phyloP scores from a whole-genome alignment of 306 rosid species.

The Lathyrus sativus region DNA sequence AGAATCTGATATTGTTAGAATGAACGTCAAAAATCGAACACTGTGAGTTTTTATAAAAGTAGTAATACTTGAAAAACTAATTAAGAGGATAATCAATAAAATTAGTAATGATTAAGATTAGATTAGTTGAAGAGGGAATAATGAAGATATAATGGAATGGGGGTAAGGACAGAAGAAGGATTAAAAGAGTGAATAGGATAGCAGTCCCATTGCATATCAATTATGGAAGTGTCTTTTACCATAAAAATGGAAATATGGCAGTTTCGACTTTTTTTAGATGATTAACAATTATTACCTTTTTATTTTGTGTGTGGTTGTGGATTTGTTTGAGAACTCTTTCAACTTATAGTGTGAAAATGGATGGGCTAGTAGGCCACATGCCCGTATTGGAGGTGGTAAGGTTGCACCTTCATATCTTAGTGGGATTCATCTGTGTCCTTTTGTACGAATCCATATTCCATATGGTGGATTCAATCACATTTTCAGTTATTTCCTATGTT shows the following conservation, averaged over 20 bases:
- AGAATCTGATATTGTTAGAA: too few species aligned
- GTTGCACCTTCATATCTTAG: conserved; percentile 1
- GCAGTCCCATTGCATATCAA: conserved; percentile 5
- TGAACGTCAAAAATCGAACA: too few species aligned
- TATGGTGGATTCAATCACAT: too few species aligned
- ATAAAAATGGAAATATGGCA: conserved; percentile 23
- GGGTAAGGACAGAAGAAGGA: not conserved
- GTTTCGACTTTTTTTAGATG: conserved; percentile 13
- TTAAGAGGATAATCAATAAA: not conserved
- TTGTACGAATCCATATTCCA: not conserved
- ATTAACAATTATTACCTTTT: conserved; percentile 7
- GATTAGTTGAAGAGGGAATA: not conserved
- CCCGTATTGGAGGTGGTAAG: conserved; percentile 11
- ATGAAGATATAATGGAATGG: not conserved
- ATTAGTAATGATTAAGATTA: too few species aligned
- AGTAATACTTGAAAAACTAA: not conserved
- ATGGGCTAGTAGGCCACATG: conserved; percentile 8
- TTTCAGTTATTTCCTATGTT: too few species aligned
- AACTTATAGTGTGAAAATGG: not conserved
- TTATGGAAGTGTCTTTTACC: conserved; percentile 18
- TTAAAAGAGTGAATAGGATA: conserved; percentile 22
- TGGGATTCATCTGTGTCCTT: conserved; percentile 31
- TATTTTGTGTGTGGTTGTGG: not conserved
- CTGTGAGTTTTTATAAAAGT: too few species aligned
- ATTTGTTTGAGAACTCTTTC: not conserved